Evolutionary conservation across 306 rosid genomes (phyloP).

Genomic region (Ochetophila trinervis): DNA sequence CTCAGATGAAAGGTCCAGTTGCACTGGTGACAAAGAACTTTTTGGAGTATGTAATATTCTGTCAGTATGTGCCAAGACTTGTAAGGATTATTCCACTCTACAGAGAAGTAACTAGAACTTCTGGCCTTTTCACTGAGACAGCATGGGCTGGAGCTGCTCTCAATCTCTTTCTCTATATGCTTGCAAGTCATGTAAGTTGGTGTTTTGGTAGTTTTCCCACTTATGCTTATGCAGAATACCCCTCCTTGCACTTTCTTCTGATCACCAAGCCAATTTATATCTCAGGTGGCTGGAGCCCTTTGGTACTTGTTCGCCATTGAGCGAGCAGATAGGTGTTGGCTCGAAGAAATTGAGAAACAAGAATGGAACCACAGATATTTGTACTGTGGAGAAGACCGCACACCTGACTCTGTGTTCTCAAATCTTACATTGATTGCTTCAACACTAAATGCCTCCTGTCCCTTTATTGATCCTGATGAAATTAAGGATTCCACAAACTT

Average conservation of each 20-base stretch:
- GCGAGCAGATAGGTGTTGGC: conserved; percentile 63
- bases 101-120: conserved; percentile 66
- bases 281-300: conserved; percentile 74
- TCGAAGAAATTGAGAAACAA: background rate
- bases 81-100: conserved; percentile 55
- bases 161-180: conserved; percentile 82
- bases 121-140: conserved; percentile 81
- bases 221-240: too few relatives aligned
- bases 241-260: too few relatives aligned
- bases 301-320: conserved; percentile 81
- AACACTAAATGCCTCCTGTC: conserved; percentile 30
- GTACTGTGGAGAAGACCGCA: conserved; percentile 21
- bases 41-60: conserved; percentile 41
- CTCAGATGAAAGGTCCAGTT: conserved; percentile 7
- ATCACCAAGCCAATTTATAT: background rate
- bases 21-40: conserved; percentile 40
- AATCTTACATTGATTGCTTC: rapidly evolving
- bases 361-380: background rate
- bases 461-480: conserved; percentile 26
- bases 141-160: conserved; percentile 90
- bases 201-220: too few relatives aligned
- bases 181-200: conserved; percentile 79
- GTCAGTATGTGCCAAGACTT: conserved; percentile 69
- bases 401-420: rapidly evolving
- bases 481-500: conserved; percentile 25